Evolutionary conservation across 495 filamentous ascomycete genomes (phyloP).

Genomic region (Xylaria grammica): DNA sequence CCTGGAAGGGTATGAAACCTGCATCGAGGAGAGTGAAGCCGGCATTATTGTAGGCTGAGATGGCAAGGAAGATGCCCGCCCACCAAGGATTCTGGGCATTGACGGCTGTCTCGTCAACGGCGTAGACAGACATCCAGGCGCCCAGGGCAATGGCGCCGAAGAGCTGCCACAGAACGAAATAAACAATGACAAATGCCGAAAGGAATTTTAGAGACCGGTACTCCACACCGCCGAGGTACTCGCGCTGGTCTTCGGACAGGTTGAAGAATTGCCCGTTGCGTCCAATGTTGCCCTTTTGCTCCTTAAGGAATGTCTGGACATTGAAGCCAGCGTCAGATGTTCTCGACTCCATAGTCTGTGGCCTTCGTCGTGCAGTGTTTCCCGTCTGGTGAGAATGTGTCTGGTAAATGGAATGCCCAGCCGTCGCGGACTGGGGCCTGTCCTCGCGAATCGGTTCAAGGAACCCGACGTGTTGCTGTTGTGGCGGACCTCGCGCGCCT

Average conservation of each 20-base stretch:
- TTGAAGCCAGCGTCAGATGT: conserved; percentile 29
- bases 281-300: conserved; percentile 50
- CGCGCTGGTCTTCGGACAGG: conserved; percentile 64
- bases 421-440: conserved; percentile 23
- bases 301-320: conserved; percentile 32
- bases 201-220: conserved; percentile 72
- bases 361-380: conserved; percentile 29
- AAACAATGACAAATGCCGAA: conserved; percentile 66
- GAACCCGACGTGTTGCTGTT: conserved; percentile 32
- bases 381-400: conserved; percentile 34
- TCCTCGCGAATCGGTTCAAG: conserved; percentile 34
- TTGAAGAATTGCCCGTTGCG: conserved; percentile 73
- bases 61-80: conserved; percentile 65
- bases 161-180: conserved; percentile 69
- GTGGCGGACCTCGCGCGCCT: conserved; percentile 6
- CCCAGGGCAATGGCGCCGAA: conserved; percentile 69
- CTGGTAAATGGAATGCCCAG: conserved; percentile 35
- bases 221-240: conserved; percentile 71
- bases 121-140: conserved; percentile 65
- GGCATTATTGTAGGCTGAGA: conserved; percentile 78
- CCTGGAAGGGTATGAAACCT: conserved; percentile 71
- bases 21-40: conserved; percentile 79
- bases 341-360: conserved; percentile 28
- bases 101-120: conserved; percentile 51
- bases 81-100: conserved; percentile 66